Evolutionary conservation across 2,329 filamentous ascomycete species (phyloP).

Genomic region (Paracoccidioides lutzii): DNA sequence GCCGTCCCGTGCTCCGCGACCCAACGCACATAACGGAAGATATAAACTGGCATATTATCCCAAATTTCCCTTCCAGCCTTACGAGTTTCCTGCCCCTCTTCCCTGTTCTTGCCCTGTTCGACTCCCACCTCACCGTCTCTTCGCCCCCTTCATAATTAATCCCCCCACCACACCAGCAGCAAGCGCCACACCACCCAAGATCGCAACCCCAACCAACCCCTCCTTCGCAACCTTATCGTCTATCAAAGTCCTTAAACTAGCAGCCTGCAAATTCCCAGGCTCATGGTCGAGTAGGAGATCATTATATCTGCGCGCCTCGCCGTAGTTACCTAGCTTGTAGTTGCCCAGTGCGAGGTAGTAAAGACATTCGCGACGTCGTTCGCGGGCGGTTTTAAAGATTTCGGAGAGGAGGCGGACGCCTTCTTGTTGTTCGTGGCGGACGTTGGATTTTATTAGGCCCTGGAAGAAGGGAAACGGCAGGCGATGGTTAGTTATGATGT

Average conservation of each 20-base stretch:
- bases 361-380: slow-evolving; percentile 90
- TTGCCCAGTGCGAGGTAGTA: slow-evolving; percentile 96
- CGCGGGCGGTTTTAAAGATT: slow-evolving; percentile 87
- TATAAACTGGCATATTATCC: neutral
- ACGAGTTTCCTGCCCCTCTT: no score
- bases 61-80: neutral
- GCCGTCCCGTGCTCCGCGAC: neutral
- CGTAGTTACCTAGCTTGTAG: slow-evolving; percentile 97
- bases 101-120: slow-evolving; percentile 5
- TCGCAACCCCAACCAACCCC: slow-evolving; percentile 84
- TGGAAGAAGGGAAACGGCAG: slow-evolving; percentile 24
- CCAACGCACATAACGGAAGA: neutral
- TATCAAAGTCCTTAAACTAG: slow-evolving; percentile 73
- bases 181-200: slow-evolving; percentile 83
- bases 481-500: neutral
- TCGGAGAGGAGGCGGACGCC: slow-evolving; percentile 88
- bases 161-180: slow-evolving; percentile 88
- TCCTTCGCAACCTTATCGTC: slow-evolving; percentile 95
- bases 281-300: slow-evolving; percentile 84
- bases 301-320: slow-evolving; percentile 87
- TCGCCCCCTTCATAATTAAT: slow-evolving; percentile 64
- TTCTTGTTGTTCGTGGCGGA: slow-evolving; percentile 77
- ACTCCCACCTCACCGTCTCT: slow-evolving; percentile 37
- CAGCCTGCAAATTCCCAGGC: slow-evolving; percentile 78
- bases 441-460: slow-evolving; percentile 89